These are phyloP conservation scores for Malus hybrid DNA, from an alignment of 331 rosid genomes.

Conservation along the genomic window DNA sequence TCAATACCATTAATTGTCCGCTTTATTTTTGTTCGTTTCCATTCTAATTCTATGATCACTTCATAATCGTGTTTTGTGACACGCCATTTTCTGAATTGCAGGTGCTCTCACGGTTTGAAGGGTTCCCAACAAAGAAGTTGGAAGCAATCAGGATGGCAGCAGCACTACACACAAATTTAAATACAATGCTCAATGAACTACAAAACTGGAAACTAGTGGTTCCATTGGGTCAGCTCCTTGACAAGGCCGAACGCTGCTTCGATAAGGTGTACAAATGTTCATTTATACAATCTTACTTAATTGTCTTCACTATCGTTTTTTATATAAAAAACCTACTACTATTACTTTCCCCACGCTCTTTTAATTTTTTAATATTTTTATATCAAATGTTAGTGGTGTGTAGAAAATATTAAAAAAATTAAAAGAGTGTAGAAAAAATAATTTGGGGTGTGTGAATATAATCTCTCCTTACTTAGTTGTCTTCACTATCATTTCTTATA, in stretches of 20 bases:
- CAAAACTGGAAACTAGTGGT: constrained; percentile 50
- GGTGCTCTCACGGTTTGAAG: constrained; percentile 76
- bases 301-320: not conserved
- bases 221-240: constrained; percentile 47
- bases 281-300: not conserved
- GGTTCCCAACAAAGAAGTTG: constrained; percentile 64
- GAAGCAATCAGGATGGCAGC: constrained; percentile 68
- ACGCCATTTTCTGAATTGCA: constrained; percentile 3
- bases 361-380: no score
- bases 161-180: constrained; percentile 41
- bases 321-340: no score
- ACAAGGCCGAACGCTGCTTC: constrained; percentile 59
- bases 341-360: constrained; percentile 1
- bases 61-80: not conserved
- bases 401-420: no score
- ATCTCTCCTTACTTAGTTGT: no score
- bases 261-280: constrained; percentile 31
- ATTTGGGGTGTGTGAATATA: no score
- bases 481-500: no score
- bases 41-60: not conserved
- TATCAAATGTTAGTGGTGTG: no score
- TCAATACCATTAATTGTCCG: not conserved
- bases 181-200: constrained; percentile 46
- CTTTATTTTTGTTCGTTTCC: not conserved
- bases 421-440: no score